Conservation (phyloP, 768 basidiomycete genomes). For the Russula sp. region DNA sequence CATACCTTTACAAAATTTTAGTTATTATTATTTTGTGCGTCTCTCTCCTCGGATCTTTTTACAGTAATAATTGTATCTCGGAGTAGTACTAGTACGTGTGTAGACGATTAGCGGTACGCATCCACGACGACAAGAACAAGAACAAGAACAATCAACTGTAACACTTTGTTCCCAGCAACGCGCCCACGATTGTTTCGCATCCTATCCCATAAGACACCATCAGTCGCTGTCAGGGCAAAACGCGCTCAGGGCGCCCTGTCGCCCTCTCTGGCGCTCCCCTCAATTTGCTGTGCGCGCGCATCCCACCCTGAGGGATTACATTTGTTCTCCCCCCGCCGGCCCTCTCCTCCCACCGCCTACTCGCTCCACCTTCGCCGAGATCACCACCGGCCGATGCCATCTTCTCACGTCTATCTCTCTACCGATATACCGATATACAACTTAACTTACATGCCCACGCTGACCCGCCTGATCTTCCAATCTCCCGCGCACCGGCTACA, state of each 20-base stretch:
- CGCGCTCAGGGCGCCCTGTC: constrained; percentile 21
- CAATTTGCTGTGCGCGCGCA: constrained; percentile 10
- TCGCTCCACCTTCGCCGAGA: constrained; percentile 21
- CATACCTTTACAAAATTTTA: not conserved
- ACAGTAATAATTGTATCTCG: not conserved
- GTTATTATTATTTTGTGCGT: not conserved
- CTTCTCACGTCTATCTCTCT: constrained; percentile 18
- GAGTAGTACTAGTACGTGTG: not conserved
- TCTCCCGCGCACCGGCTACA: constrained; percentile 18
- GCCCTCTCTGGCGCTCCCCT: constrained; percentile 15
- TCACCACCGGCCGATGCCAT: constrained; percentile 17
- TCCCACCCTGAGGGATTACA: not conserved
- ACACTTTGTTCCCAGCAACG: constrained; percentile 15
- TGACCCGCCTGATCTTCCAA: constrained; percentile 12
- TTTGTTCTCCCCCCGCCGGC: constrained; percentile 6
- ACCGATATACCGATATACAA: not conserved
- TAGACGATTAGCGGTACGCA: not conserved
- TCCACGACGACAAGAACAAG: constrained; percentile 5
- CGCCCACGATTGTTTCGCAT: constrained; percentile 7
- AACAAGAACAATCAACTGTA: constrained; percentile 7
- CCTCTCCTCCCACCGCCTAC: constrained; percentile 5
- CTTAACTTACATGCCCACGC: constrained; percentile 7
- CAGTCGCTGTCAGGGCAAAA: constrained; percentile 17
- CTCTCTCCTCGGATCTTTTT: constrained; percentile 13
- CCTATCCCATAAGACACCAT: constrained; percentile 9